phyloP scores from a whole-genome alignment of 2,329 filamentous ascomycete genomes.

The Ascochyta pisi region DNA sequence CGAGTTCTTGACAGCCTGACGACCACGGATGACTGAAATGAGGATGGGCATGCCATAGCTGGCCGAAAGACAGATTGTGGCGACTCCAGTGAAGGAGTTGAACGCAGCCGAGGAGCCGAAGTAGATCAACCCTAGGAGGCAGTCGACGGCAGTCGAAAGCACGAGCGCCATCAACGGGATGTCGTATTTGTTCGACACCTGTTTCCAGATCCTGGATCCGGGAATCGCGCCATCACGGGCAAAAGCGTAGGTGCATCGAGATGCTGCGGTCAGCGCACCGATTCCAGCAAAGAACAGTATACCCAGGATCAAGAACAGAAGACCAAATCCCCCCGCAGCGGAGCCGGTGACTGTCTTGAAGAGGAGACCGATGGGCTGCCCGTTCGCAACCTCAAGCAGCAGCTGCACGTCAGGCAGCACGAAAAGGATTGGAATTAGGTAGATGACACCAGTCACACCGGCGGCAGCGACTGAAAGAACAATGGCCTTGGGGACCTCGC shows the following conservation, averaged over 20 bases:
- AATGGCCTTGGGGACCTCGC: constrained; percentile 75
- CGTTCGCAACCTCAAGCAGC: constrained; percentile 71
- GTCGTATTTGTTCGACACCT: constrained; percentile 69
- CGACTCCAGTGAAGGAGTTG: constrained; percentile 80
- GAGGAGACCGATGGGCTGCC: constrained; percentile 76
- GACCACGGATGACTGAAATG: constrained; percentile 70
- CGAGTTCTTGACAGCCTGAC: constrained; percentile 70
- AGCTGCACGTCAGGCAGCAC: constrained; percentile 71
- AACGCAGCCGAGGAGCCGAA: constrained; percentile 80
- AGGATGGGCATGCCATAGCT: constrained; percentile 80
- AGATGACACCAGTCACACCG: constrained; percentile 69
- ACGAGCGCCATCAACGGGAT: constrained; percentile 74
- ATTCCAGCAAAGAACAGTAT: constrained; percentile 80
- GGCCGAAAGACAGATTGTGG: constrained; percentile 77
- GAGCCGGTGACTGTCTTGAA: constrained; percentile 80
- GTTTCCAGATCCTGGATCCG: constrained; percentile 69
- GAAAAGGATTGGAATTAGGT: constrained; percentile 77
- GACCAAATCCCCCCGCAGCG: constrained; percentile 73
- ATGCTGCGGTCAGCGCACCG: constrained; percentile 75
- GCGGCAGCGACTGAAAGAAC: constrained; percentile 72
- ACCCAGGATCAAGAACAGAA: constrained; percentile 77
- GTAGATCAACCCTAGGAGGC: constrained; percentile 77
- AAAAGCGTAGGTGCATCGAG: constrained; percentile 77
- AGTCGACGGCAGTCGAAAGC: constrained; percentile 72
- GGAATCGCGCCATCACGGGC: constrained; percentile 78